Base-by-base conservation (phyloP, 2,329 filamentous ascomycete genomes). In the Penicillium brasilianum region DNA sequence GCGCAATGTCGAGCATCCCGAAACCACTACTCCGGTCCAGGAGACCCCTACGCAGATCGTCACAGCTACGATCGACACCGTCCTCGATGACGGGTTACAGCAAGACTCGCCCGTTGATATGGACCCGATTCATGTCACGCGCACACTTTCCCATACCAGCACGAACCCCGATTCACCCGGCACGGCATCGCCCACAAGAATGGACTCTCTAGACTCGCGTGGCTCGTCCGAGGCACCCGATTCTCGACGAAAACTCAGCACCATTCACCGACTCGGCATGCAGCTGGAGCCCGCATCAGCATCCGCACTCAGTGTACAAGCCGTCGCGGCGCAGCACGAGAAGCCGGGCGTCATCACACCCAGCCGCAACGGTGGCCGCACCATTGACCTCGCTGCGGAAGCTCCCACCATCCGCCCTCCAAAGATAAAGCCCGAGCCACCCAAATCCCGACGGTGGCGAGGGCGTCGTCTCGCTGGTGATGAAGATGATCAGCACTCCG, bases 281-380 rank as follows among this genome's bases (percentile, higher is more conserved):
- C 90, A 87, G 62, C 81, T 94, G 3, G 85, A 87, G 1, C 82
- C 85, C 1, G 86, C 90, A 55, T 85, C 84, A n/a, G 86, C 85
- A 51, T 96, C 92, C 73, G 88, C 84, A 70, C 81, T 92, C 66
- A 93, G 90, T 71, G 89, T 95, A 50, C 82, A 87, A 36, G 90
- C 95, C 69, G 87, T 96, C 44, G 92, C 92, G 7, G 86, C 87
- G 11, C 90, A 93, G 48, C 91, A 85, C 74, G 92, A 94, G 77
- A 93, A 91, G 74, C 92, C 92, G 0, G 92, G 90, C 0, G 87
- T 94, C 22, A 88, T 93, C 70, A 93, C 92, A 18, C 92, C 91
- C 6, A 92, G 91, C 72, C 84, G 89, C 50, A 78, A 75, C 59
- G 71, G 76, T 50, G 87, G 72, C 55, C 52, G 65, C 58, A 48